phyloP scores from a whole-genome alignment of 2,329 filamentous ascomycete species.

The Acrocalymma vagum region DNA sequence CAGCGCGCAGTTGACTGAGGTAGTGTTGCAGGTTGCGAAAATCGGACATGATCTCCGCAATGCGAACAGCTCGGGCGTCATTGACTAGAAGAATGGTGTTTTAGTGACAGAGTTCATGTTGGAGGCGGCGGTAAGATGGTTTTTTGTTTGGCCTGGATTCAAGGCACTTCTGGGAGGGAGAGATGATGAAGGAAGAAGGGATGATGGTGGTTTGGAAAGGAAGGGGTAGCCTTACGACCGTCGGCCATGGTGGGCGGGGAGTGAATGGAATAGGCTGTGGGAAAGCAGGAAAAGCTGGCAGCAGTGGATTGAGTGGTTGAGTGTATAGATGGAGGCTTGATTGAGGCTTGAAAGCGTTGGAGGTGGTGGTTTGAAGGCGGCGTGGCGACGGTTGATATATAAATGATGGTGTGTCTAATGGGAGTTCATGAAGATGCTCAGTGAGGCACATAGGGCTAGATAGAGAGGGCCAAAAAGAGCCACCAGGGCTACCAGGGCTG shows the following conservation, averaged over 20 bases:
- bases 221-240: conserved; percentile 58
- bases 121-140: neutral
- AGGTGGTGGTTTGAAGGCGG: conserved; percentile 31
- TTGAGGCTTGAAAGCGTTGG: conserved; percentile 27
- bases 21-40: conserved; percentile 69
- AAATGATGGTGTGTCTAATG: conserved; percentile 33
- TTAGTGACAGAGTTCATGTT: conserved; percentile 17
- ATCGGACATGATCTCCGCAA: conserved; percentile 71
- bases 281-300: conserved; percentile 15
- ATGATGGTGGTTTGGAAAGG: conserved; percentile 1
- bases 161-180: neutral
- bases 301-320: conserved; percentile 14
- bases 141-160: neutral
- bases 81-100: conserved; percentile 59
- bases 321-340: conserved; percentile 25
- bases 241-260: conserved; percentile 59
- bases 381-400: conserved; percentile 48
- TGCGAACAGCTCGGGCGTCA: conserved; percentile 68
- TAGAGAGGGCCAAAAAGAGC: too few species aligned
- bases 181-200: neutral
- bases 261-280: conserved; percentile 8
- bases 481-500: too few species aligned
- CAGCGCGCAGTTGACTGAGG: conserved; percentile 63
- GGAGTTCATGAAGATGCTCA: conserved; percentile 34
- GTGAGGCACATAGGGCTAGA: conserved; percentile 39